Conservation (phyloP, 805 yeast genomes). For the Ascoidea rubescens region DNA sequence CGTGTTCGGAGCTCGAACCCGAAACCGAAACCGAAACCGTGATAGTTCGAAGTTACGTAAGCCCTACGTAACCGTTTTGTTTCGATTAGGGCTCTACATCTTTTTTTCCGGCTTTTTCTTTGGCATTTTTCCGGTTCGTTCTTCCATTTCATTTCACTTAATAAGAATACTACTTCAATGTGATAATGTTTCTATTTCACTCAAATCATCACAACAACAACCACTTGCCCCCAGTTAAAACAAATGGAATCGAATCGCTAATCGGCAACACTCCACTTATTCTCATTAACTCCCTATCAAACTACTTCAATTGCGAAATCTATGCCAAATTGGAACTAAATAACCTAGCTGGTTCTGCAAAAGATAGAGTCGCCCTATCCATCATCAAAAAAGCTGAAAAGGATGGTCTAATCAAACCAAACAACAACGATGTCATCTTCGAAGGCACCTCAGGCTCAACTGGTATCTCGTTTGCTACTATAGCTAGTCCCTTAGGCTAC, state of each 20-base stretch:
- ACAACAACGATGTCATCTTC: slow-evolving; percentile 59
- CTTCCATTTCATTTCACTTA: too few relatives aligned
- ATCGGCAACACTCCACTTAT: slow-evolving; percentile 89
- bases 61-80: too few relatives aligned
- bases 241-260: slow-evolving; percentile 55
- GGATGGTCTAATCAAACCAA: slow-evolving; percentile 40
- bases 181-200: too few relatives aligned
- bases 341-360: slow-evolving; percentile 94
- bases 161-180: too few relatives aligned
- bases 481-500: slow-evolving; percentile 84
- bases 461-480: slow-evolving; percentile 83
- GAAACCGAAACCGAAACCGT: too few relatives aligned
- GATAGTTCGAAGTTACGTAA: too few relatives aligned
- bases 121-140: too few relatives aligned
- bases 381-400: slow-evolving; percentile 59
- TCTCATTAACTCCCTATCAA: slow-evolving; percentile 54
- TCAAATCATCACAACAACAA: too few relatives aligned
- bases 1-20: too few relatives aligned
- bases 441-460: slow-evolving; percentile 98
- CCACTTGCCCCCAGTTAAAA: slow-evolving; percentile 17
- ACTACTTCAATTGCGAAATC: slow-evolving; percentile 64
- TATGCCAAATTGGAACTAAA: slow-evolving; percentile 76
- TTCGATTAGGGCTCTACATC: too few relatives aligned
- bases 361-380: slow-evolving; percentile 85
- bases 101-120: too few relatives aligned